Evolutionary conservation across 495 filamentous ascomycete genomes (phyloP), one percentile per base, ranked within the genome.

Genomic region (Alectoria sarmentosa): DNA sequence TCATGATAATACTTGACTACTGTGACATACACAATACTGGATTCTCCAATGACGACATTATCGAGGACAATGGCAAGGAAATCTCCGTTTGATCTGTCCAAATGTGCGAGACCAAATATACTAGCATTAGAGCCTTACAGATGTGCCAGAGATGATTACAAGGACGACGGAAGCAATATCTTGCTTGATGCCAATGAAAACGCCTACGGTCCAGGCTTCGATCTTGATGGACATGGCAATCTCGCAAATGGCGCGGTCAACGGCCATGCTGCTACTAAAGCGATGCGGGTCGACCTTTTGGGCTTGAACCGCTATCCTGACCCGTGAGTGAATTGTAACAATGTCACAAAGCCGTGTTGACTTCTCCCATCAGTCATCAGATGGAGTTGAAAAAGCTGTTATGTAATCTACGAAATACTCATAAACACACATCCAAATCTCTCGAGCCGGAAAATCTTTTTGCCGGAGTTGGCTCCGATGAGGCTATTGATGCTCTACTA

Each of bases 161-260:
- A 98, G 82, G 94, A 98, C 73, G 89, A 98, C 72, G 95, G 94
- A 68, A 96, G 88, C 56, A 98, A 98, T 73, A 87, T 98, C 63
- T 86, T 98, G 37, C 89, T 98, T 64, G 94, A 98, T 72, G 94
- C 95, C 64, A 98, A 98, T 69, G 94, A 98, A 76, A 98, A 98
- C 73, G 92, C 94, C 60, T 96, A 88, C 75, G 94, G 95, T 3
- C 92, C 94, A 1, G 83, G 86, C 19, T 75, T 92, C n/a, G n/a
- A n/a, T n/a, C n/a, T n/a, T n/a, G n/a, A n/a, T n/a, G n/a, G n/a
- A n/a, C n/a, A n/a, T n/a, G n/a, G 46, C 76, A 76, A 13, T 63
- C n/a, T 84, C 19, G 75, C 74, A 26, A 72, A 75, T 26, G 73
- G 73, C 46, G 68, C 70, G 28, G 74, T 72, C 52, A 63, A 72